Base-by-base conservation (phyloP, 257 asterid genomes). In the Gynochthodes officinalis region DNA sequence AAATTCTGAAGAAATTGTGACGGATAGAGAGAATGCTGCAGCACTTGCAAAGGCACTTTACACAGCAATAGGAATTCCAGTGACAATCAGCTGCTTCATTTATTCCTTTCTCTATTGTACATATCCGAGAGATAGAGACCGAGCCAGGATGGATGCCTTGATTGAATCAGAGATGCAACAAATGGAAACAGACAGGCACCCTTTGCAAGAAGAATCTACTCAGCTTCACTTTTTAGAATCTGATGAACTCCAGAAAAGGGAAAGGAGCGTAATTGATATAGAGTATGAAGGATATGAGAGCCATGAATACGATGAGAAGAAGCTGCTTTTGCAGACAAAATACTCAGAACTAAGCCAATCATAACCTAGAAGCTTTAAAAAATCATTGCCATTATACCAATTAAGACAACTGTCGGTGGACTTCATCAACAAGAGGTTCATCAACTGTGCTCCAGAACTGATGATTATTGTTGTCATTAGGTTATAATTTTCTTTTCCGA, bases 31-130 rank as follows among this genome's bases (percentile, higher is more conserved):
- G 73, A 93, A 91, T 25, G 96, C 96, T 23, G 88, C 86, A 53
- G 87, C 98, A 27, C 91, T 94, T 30, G 96, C 96, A 7, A 94
- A 88, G 79, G 98, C 97, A 23, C 93, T 91, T 13, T 91, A 89
- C 89, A 81, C 95, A n/a, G 86, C 97, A 23, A 94, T 91, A 72
- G 94, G 96, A 58, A 81, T 89, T 53, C 98, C 99, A 12, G 83
- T 91, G 77, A 77, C 86, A 0, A 67, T 89, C 19, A 89, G 99
- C 70, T 87, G 92, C 53, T 74, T 73, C 55, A 66, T 91, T 81
- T 94, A 91, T 78, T 85, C 97, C 19, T 85, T 89, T 70, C 89
- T 91, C 63, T 88, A n/a, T n/a, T 88, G 93, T 46, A 87, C 97
- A 0, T 91, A 89, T 53, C 97, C 95, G 0, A 84, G 93, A 73